A percentile compares a stretch with the other conserved stretches of the same genome.
Conservation (phyloP, 2,329 filamentous ascomycete genomes). For the Talaromyces sp. region DNA sequence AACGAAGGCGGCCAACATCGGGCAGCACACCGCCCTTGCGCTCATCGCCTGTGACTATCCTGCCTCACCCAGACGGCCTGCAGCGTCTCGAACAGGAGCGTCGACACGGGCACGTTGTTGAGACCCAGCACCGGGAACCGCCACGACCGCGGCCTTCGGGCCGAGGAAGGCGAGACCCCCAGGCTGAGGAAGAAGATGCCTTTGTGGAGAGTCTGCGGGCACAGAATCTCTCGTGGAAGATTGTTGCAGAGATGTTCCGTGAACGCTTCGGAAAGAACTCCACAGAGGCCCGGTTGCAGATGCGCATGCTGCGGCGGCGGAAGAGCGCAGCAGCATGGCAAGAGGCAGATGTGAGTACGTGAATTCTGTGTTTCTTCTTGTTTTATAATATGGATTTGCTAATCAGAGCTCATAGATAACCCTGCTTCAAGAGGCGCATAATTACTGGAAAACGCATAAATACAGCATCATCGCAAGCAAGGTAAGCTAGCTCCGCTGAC, state of each 20-base stretch:
- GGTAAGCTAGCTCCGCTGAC: slow-evolving; percentile 20
- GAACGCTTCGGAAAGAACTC: slow-evolving; percentile 32
- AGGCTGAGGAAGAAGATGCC: slow-evolving; percentile 34
- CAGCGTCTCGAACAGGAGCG: slow-evolving; percentile 33
- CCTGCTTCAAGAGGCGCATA: slow-evolving; percentile 30
- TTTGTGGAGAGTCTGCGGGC: slow-evolving; percentile 33
- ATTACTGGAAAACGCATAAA: slow-evolving; percentile 33
- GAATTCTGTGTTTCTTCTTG: slow-evolving; percentile 6
- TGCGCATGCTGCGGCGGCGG: slow-evolving; percentile 34
- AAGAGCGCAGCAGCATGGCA: slow-evolving; percentile 33
- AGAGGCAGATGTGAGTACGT: slow-evolving; percentile 39
- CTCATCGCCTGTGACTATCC: slow-evolving; percentile 29
- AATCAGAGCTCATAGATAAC: slow-evolving; percentile 19
- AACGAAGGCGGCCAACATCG: slow-evolving; percentile 18
- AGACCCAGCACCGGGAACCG: slow-evolving; percentile 16
- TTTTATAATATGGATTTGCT: neutral
- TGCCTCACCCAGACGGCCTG: slow-evolving; percentile 35
- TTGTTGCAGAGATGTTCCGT: slow-evolving; percentile 30
- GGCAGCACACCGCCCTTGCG: slow-evolving; percentile 15
- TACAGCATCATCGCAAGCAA: slow-evolving; percentile 34
- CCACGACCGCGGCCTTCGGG: slow-evolving; percentile 25
- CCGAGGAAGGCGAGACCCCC: slow-evolving; percentile 29
- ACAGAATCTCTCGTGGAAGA: slow-evolving; percentile 33
- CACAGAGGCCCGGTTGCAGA: slow-evolving; percentile 35
- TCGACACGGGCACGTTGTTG: slow-evolving; percentile 18